phyloP scores from a whole-genome alignment of 2,329 filamentous ascomycete species.

The Epichloe coenophiala region DNA sequence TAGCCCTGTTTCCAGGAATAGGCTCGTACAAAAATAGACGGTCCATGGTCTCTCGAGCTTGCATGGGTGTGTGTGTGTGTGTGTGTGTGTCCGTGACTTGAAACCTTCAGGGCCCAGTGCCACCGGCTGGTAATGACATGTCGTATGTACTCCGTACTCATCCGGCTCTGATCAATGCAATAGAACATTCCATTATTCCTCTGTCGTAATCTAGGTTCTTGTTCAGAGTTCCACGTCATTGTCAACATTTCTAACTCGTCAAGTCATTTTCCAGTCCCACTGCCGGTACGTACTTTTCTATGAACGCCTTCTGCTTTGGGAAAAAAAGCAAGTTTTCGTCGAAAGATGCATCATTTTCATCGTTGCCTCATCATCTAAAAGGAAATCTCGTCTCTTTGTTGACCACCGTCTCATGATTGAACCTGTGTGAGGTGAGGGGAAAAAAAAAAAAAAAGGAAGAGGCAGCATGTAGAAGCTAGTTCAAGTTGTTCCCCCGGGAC shows the following conservation, averaged over 20 bases:
- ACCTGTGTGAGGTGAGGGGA: too few species aligned
- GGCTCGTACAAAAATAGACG: neutral
- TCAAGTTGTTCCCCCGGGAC: too few species aligned
- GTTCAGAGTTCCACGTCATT: neutral
- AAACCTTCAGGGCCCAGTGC: neutral
- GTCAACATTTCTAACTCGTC: neutral
- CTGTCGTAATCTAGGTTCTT: neutral
- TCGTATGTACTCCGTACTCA: too few species aligned
- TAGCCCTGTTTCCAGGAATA: neutral
- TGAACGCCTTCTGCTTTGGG: neutral
- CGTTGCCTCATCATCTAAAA: too few species aligned
- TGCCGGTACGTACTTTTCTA: neutral
- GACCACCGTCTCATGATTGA: too few species aligned
- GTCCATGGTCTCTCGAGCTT: too few species aligned
- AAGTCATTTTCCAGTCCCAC: neutral
- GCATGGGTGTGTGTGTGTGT: too few species aligned
- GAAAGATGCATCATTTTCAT: too few species aligned
- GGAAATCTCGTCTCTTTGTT: too few species aligned
- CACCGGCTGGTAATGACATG: neutral
- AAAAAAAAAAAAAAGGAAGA: too few species aligned
- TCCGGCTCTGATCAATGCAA: too few species aligned
- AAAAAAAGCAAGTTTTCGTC: neutral
- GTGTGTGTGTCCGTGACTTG: neutral
- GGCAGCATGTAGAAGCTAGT: too few species aligned
- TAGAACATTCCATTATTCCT: neutral